Percentiles rank a stretch among this genome's conserved stretches.
Evolutionary conservation across 345 rosid species (phyloP).

Genomic region (Gossypium stocksii): DNA sequence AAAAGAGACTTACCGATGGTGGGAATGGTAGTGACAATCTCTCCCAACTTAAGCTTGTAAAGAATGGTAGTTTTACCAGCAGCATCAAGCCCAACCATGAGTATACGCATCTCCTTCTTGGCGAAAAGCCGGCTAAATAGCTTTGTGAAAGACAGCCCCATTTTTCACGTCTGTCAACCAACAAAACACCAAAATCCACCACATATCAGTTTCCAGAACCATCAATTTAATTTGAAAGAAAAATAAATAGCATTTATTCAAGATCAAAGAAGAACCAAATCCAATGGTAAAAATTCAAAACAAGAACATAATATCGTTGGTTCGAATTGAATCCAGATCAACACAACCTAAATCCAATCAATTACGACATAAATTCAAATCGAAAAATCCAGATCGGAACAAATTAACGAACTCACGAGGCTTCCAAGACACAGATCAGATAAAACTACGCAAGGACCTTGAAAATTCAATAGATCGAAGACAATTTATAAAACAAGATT

Average conservation of each 20-base stretch:
- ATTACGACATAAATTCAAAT: neutral
- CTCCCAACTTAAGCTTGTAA: slow-evolving; percentile 74
- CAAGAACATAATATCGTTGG: neutral
- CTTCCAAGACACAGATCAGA: slow-evolving; percentile 7
- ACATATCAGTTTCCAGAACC: neutral
- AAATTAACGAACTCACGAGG: slow-evolving; percentile 2
- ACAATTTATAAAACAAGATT: neutral
- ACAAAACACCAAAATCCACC: neutral
- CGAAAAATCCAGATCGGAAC: neutral
- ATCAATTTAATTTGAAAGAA: neutral
- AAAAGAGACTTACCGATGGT: slow-evolving; percentile 50
- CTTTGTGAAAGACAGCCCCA: slow-evolving; percentile 66
- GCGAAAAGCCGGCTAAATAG: slow-evolving; percentile 68
- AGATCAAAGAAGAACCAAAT: neutral
- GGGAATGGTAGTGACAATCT: slow-evolving; percentile 73
- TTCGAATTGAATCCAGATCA: neutral
- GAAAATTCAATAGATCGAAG: neutral
- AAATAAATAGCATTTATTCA: neutral
- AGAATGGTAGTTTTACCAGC: slow-evolving; percentile 78
- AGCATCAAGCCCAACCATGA: slow-evolving; percentile 77
- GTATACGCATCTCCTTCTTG: slow-evolving; percentile 71
- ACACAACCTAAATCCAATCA: neutral
- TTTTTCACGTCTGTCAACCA: slow-evolving; percentile 25
- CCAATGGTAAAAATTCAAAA: neutral
- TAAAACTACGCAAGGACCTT: neutral